phyloP scores from a whole-genome alignment of 768 basidiomycete species.

The Asterophora lycoperdoides region DNA sequence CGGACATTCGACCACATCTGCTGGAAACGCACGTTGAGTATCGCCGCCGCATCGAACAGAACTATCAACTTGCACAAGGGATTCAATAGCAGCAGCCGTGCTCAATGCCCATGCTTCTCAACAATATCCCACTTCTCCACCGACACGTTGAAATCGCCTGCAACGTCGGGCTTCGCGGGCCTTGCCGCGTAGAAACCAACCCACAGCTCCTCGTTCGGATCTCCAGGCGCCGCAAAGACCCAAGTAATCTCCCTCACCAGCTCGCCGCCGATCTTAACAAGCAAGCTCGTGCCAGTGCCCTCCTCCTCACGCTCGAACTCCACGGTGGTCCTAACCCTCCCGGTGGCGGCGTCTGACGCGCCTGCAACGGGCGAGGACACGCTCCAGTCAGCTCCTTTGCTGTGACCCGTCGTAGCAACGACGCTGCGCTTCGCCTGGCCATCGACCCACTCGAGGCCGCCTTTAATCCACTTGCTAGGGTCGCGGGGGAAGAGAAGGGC shows the following conservation, averaged over 20 bases:
- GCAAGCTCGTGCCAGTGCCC: slow-evolving; percentile 15
- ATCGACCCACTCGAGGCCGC: slow-evolving; percentile 5
- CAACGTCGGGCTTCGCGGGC: too few relatives aligned
- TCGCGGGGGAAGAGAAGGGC: slow-evolving; percentile 13
- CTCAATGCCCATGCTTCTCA: too few relatives aligned
- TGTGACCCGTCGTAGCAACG: slow-evolving; percentile 12
- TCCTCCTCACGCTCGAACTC: slow-evolving; percentile 17
- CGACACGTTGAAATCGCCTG: too few relatives aligned
- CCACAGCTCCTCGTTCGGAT: slow-evolving; percentile 15
- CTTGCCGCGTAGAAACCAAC: slow-evolving; percentile 11
- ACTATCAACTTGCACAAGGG: too few relatives aligned
- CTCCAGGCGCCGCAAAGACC: slow-evolving; percentile 13
- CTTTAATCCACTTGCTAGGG: slow-evolving; percentile 17
- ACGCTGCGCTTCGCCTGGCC: slow-evolving; percentile 15
- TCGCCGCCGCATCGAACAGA: too few relatives aligned
- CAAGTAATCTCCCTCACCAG: slow-evolving; percentile 19
- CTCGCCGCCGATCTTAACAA: slow-evolving; percentile 17
- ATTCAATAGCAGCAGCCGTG: too few relatives aligned
- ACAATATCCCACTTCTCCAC: too few relatives aligned
- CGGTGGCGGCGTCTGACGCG: not conserved
- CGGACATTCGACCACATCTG: too few relatives aligned
- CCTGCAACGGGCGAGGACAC: slow-evolving; percentile 14
- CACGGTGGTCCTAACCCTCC: slow-evolving; percentile 10
- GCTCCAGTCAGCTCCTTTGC: not conserved
- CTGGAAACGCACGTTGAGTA: too few relatives aligned